A percentile compares a stretch with the other conserved stretches of the same genome.
Conservation (phyloP, 2,329 filamentous ascomycete species). For the Cylindrodendrum hubeiense region DNA sequence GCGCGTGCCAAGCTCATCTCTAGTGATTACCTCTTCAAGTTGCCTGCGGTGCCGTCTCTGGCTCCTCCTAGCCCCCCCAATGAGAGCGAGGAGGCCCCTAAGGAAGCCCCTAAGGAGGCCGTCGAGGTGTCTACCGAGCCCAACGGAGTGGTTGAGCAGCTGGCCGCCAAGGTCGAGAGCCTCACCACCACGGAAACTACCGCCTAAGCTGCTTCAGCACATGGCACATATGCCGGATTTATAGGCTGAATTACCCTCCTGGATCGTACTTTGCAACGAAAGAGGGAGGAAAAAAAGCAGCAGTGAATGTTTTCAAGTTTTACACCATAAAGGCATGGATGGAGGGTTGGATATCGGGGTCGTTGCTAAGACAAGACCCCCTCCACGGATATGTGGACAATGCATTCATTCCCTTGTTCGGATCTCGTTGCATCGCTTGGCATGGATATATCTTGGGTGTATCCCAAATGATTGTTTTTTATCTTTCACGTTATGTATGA, state of each 20-base stretch:
- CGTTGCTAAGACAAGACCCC: neutral
- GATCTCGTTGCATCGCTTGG: neutral
- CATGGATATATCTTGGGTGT: neutral
- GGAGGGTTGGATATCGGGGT: neutral
- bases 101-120: slow-evolving; percentile 28
- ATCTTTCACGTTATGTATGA: neutral
- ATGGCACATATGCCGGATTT: neutral
- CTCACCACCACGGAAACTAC: slow-evolving; percentile 41
- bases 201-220: neutral
- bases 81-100: slow-evolving; percentile 33
- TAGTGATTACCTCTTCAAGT: slow-evolving; percentile 78
- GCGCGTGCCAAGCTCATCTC: slow-evolving; percentile 80
- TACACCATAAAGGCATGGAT: slow-evolving; percentile 13
- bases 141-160: slow-evolving; percentile 46
- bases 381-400: neutral
- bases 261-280: neutral
- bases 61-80: slow-evolving; percentile 46
- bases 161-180: slow-evolving; percentile 51
- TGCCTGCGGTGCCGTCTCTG: slow-evolving; percentile 66
- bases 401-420: neutral
- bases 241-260: neutral
- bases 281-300: neutral
- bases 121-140: slow-evolving; percentile 27
- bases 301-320: slow-evolving; percentile 1
- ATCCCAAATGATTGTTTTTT: neutral